Percentiles rank a stretch among this genome's conserved stretches.
Evolutionary conservation across 805 yeast species (phyloP).

Genomic region (Komagataella populi): DNA sequence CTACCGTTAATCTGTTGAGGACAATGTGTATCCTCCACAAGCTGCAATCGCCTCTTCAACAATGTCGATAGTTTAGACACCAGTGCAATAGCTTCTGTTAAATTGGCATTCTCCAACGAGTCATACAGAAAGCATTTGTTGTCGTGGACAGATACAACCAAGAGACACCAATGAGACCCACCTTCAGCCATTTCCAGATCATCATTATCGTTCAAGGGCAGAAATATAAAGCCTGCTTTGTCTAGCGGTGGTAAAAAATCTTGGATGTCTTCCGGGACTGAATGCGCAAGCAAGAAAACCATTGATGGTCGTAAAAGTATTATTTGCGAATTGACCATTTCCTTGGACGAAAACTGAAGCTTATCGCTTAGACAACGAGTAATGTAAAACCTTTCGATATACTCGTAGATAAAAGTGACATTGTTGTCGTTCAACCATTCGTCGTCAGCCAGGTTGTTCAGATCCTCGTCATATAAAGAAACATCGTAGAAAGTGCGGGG

Average conservation of each 20-base stretch:
- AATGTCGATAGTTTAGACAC: slow-evolving; percentile 16
- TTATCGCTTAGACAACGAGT: slow-evolving; percentile 13
- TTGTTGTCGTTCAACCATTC: slow-evolving; percentile 71
- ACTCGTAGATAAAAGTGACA: slow-evolving; percentile 48
- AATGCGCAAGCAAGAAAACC: slow-evolving; percentile 44
- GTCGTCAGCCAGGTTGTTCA: slow-evolving; percentile 41
- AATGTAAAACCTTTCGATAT: slow-evolving; percentile 22
- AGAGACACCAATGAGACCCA: slow-evolving; percentile 70
- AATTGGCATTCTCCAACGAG: slow-evolving; percentile 34
- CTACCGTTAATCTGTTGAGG: slow-evolving; percentile 55
- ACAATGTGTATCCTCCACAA: slow-evolving; percentile 14
- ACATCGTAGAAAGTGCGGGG: slow-evolving; percentile 41
- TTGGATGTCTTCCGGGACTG: slow-evolving; percentile 21
- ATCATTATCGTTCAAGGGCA: slow-evolving; percentile 57
- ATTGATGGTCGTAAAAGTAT: slow-evolving; percentile 45
- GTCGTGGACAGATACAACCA: slow-evolving; percentile 36
- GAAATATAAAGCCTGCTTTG: slow-evolving; percentile 35
- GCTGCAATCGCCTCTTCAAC: slow-evolving; percentile 10
- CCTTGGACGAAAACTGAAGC: slow-evolving; percentile 10
- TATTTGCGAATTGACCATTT: slow-evolving; percentile 17
- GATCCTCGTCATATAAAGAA: slow-evolving; percentile 44
- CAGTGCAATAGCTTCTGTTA: slow-evolving; percentile 18
- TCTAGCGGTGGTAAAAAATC: slow-evolving; percentile 30
- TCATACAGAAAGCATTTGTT: slow-evolving; percentile 42
- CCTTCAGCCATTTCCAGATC: slow-evolving; percentile 45